Evolutionary conservation across 2,329 filamentous ascomycete genomes (phyloP).

Genomic region (Sporothrix protearum): DNA sequence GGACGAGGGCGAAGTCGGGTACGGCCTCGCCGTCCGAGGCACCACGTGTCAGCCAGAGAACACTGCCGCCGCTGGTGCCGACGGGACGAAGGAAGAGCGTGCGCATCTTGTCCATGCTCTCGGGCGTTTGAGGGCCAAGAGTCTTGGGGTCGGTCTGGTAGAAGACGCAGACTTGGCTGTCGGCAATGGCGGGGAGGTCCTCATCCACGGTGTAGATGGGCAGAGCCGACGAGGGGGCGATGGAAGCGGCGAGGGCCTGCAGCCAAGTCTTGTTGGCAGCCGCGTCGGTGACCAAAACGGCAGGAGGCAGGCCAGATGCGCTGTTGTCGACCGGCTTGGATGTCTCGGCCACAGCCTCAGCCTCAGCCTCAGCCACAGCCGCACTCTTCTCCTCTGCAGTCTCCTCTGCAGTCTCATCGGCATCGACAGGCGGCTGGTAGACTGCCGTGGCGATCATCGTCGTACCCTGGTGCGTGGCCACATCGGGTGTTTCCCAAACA

Average conservation of each 20-base stretch:
- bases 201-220: slow-evolving; percentile 20
- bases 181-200: slow-evolving; percentile 5
- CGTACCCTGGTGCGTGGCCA: slow-evolving; percentile 27
- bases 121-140: slow-evolving; percentile 27
- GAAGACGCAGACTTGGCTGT: slow-evolving; percentile 23
- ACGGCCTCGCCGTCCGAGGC: slow-evolving; percentile 27
- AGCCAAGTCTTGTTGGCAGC: slow-evolving; percentile 24
- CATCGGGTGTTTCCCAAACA: slow-evolving; percentile 28
- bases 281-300: slow-evolving; percentile 24
- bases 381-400: not conserved
- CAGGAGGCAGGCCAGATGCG: not conserved
- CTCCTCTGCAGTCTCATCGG: not conserved
- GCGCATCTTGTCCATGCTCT: slow-evolving; percentile 32
- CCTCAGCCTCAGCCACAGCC: too few relatives aligned
- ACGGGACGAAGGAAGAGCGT: slow-evolving; percentile 30
- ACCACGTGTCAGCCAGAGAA: slow-evolving; percentile 39
- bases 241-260: not conserved
- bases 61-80: slow-evolving; percentile 23
- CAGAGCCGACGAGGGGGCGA: not conserved
- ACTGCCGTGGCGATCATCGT: slow-evolving; percentile 28
- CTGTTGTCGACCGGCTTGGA: not conserved
- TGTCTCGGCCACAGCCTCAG: not conserved
- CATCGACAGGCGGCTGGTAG: not conserved
- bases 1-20: slow-evolving; percentile 34
- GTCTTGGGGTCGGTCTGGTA: slow-evolving; percentile 24